Evolutionary conservation across 75 land plant genomes (phyloP).

Genomic region (Chamaecyparis obtusa): DNA sequence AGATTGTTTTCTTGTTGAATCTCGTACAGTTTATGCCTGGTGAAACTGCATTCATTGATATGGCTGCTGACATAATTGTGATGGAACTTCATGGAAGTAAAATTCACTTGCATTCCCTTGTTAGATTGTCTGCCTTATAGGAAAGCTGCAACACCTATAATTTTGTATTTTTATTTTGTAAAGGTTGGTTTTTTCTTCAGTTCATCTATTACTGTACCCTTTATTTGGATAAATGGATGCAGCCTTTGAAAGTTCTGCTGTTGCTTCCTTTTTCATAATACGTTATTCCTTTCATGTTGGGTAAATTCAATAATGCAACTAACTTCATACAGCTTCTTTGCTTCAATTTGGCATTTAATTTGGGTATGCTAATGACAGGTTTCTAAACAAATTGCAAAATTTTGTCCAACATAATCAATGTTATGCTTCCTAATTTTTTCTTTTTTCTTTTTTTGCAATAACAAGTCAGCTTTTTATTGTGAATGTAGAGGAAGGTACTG

Average conservation of each 20-base stretch:
- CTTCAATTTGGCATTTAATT: neutral
- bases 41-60: neutral
- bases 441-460: neutral
- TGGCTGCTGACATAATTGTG: neutral
- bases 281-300: neutral
- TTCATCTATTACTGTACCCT: neutral
- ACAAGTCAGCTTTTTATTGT: neutral
- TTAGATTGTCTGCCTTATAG: neutral
- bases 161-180: neutral
- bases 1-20: neutral
- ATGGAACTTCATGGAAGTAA: neutral
- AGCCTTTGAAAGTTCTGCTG: neutral
- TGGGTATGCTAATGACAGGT: neutral
- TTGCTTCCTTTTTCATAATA: neutral
- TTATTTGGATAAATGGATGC: neutral
- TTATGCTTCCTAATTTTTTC: neutral
- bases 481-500: neutral
- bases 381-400: neutral
- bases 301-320: neutral
- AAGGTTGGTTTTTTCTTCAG: neutral
- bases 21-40: neutral
- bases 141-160: neutral
- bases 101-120: neutral
- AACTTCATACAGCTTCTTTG: neutral
- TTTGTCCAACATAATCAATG: neutral